Conservation (phyloP, 306 rosid species). For the Quercus alba region DNA sequence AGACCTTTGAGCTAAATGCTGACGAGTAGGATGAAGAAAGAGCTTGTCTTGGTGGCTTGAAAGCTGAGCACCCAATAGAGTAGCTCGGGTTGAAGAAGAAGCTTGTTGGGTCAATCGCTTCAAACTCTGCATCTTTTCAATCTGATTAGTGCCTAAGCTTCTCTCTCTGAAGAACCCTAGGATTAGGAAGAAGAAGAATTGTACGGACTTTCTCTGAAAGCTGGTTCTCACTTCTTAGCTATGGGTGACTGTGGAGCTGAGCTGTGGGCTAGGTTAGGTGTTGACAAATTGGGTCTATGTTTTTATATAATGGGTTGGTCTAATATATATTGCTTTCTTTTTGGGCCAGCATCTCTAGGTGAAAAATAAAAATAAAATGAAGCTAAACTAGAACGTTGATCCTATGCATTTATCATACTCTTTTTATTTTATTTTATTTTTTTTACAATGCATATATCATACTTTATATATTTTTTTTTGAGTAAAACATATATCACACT, state of each 20-base stretch:
- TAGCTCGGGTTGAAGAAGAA: constrained; percentile 26
- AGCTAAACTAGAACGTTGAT: no score
- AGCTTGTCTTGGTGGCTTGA: constrained; percentile 24
- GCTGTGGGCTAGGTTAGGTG: no score
- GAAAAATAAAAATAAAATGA: no score
- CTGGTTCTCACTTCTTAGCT: neutral
- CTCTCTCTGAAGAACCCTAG: neutral
- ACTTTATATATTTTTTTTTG: no score
- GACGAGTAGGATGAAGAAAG: constrained; percentile 35
- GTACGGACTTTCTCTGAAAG: neutral
- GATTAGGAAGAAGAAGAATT: neutral
- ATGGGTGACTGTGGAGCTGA: no score
- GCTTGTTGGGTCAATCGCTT: constrained; percentile 40
- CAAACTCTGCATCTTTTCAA: constrained; percentile 41
- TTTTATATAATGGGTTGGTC: neutral
- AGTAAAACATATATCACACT: no score
- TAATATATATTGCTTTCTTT: no score
- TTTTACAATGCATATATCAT: no score
- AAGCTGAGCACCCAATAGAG: constrained; percentile 25
- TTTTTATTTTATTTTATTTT: no score
- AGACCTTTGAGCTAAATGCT: constrained; percentile 56
- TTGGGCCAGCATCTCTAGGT: no score
- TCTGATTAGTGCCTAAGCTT: neutral
- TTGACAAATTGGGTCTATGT: neutral
- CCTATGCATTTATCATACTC: no score